Evolutionary conservation across 1,139 yeast genomes (phyloP).

Genomic region (Lodderomyces orthopsilosis): DNA sequence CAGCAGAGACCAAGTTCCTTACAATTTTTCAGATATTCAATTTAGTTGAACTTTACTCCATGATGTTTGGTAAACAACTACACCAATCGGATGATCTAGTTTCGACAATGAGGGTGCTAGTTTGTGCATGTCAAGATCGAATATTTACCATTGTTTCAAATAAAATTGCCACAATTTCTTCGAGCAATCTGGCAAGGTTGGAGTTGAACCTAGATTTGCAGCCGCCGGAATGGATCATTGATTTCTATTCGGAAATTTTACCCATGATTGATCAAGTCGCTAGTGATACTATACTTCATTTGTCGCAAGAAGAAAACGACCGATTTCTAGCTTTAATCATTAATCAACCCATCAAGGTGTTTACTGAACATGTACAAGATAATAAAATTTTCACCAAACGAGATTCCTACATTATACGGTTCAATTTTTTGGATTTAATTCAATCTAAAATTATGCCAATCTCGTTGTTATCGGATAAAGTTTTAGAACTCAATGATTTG

Average conservation of each 20-base stretch:
- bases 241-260: slow-evolving; percentile 50
- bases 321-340: slow-evolving; percentile 38
- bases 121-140: slow-evolving; percentile 36
- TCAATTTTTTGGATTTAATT: slow-evolving; percentile 61
- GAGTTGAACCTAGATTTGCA: slow-evolving; percentile 50
- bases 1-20: slow-evolving; percentile 59
- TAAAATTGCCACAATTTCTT: slow-evolving; percentile 39
- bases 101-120: slow-evolving; percentile 24
- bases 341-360: slow-evolving; percentile 48
- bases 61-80: slow-evolving; percentile 62
- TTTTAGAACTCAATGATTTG: slow-evolving; percentile 34
- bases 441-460: slow-evolving; percentile 54
- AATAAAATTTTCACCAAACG: slow-evolving; percentile 27
- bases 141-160: slow-evolving; percentile 39
- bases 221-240: slow-evolving; percentile 74
- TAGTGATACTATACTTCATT: slow-evolving; percentile 37
- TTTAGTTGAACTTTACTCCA: slow-evolving; percentile 61
- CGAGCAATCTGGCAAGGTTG: slow-evolving; percentile 40
- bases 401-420: slow-evolving; percentile 44
- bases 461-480: slow-evolving; percentile 35
- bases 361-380: slow-evolving; percentile 32
- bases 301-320: slow-evolving; percentile 31
- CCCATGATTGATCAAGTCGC: slow-evolving; percentile 47
- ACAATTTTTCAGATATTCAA: slow-evolving; percentile 58
- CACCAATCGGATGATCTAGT: slow-evolving; percentile 19